Conservation (phyloP, 805 yeast genomes). For the Ogataea paradorogensis region DNA sequence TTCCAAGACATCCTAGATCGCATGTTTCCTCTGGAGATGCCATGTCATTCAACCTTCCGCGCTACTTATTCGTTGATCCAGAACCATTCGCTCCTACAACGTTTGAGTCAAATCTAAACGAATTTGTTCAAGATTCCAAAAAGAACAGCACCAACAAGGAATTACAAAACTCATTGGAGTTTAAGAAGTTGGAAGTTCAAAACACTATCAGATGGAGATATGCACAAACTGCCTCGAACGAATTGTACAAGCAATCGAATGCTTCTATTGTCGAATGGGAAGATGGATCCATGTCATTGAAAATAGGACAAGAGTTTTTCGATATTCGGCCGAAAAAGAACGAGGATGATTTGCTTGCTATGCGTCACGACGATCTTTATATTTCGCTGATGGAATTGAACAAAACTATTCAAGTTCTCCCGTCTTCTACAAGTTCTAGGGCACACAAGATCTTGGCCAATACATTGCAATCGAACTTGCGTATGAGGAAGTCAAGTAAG, state of each 20-base stretch:
- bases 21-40: conserved; percentile 38
- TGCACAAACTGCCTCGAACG: conserved; percentile 66
- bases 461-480: conserved; percentile 54
- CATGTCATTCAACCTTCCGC: conserved; percentile 64
- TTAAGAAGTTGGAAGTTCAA: conserved; percentile 30
- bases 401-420: conserved; percentile 72
- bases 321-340: conserved; percentile 67
- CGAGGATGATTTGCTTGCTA: conserved; percentile 70
- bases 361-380: conserved; percentile 67
- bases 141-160: conserved; percentile 44
- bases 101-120: conserved; percentile 48
- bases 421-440: conserved; percentile 84
- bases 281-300: conserved; percentile 84
- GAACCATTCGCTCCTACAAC: conserved; percentile 74
- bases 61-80: conserved; percentile 78
- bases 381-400: conserved; percentile 64
- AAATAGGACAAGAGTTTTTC: conserved; percentile 82
- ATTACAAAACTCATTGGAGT: conserved; percentile 47
- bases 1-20: conserved; percentile 51
- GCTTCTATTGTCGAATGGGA: conserved; percentile 91
- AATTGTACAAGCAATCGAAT: conserved; percentile 80
- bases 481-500: conserved; percentile 42
- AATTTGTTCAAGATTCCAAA: conserved; percentile 36
- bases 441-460: conserved; percentile 79
- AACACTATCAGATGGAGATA: conserved; percentile 95